A percentile compares a stretch with the other conserved stretches of the same genome.
Conservation (phyloP, 352 stramenopile genomes). For the Pythium dissotocum region DNA sequence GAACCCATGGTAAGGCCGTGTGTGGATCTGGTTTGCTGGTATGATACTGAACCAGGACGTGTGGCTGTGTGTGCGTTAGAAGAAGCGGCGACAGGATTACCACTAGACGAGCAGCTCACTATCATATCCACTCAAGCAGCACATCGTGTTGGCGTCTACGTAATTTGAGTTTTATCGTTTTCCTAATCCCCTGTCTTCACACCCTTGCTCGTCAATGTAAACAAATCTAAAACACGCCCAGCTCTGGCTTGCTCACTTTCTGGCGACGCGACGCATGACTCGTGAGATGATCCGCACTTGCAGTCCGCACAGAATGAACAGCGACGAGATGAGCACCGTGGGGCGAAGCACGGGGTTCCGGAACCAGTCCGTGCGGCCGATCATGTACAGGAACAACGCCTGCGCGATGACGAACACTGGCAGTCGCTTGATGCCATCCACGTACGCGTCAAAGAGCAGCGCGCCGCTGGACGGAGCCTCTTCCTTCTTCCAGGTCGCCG, state of each 20-base stretch:
- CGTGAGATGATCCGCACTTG: constrained; percentile 55
- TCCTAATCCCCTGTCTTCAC: neutral
- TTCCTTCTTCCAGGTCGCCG: constrained; percentile 65
- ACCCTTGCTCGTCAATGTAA: neutral
- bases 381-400: constrained; percentile 56
- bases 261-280: constrained; percentile 58
- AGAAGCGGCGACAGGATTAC: constrained; percentile 33
- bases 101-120: constrained; percentile 7
- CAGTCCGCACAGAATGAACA: constrained; percentile 37
- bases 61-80: constrained; percentile 23
- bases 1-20: constrained; percentile 25
- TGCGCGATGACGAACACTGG: constrained; percentile 51
- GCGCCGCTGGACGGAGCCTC: constrained; percentile 58
- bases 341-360: constrained; percentile 77
- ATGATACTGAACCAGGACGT: neutral
- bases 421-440: constrained; percentile 50
- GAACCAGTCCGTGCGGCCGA: constrained; percentile 69
- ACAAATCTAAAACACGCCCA: neutral
- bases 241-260: constrained; percentile 30
- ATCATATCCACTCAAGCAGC: neutral
- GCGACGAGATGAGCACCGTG: constrained; percentile 57
- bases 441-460: constrained; percentile 52
- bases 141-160: neutral
- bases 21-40: neutral
- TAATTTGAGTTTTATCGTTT: constrained; percentile 9